Base-by-base conservation (phyloP, 2,329 filamentous ascomycete genomes). In the Trichoderma koningiopsis region DNA sequence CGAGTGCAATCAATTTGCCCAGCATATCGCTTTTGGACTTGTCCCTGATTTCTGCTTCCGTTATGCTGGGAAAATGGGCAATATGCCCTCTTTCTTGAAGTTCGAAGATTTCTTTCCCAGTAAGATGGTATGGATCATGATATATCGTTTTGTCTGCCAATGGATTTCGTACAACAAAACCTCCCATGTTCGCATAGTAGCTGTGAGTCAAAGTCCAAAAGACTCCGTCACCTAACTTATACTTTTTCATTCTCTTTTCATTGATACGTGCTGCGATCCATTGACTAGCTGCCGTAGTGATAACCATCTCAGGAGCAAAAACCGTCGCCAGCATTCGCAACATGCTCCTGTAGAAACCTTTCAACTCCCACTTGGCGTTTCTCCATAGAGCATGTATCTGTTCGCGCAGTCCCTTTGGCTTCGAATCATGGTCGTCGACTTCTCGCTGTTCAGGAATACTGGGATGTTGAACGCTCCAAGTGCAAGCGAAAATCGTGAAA, bases 141-240 rank as follows among this genome's bases (percentile, higher is more conserved):
- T 31, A 14, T 0, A 8, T 2, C 4, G 24, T 2, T 2, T 33
- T 3, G 8, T 13, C 2, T 4, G 24, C 40, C 3, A n/a, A 24
- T 4, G 22, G 53, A 8, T 13, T 22, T 33, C 24, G 52, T 13
- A 58, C 27, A 5, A 66, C 29, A 2, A 66, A 66, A 0, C 63
- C 63, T 2, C 63, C 63, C 63, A 66, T 66, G 27, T 66, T 66
- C 16, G 63, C 53, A 14, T 35, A 37, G 16, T 66, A 58, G n/a
- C 33, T 49, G 7, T 66, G 63, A 1, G 6, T n/a, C 3, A 49
- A 5, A 13, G 4, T 56, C 63, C 53, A 66, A 13, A 19, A 3
- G 2, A 35, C 27, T 5, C 7, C 5, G 0, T 66, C n/a, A 0
- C 19, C 7, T 2, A 1, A 7, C 6, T 53, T 37, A 0, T 19